These are phyloP conservation scores for Diaporthe aspalathi DNA, from an alignment of 2,329 filamentous ascomycete species.

Conservation along the genomic window DNA sequence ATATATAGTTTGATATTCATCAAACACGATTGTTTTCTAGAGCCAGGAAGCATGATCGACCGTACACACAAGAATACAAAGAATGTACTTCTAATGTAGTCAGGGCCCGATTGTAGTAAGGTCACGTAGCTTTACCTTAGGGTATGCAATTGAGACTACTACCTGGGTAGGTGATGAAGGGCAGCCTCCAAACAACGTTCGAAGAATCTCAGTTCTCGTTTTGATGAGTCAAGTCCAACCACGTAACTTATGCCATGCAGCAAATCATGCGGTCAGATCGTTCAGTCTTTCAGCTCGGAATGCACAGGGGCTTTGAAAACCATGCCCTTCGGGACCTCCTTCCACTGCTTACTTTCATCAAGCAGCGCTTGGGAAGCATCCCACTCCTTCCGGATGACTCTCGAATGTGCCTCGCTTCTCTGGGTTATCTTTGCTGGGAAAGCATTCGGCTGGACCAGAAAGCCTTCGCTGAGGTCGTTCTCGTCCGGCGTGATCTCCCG, in stretches of 20 bases:
- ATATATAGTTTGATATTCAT: neutral
- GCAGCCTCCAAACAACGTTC: neutral
- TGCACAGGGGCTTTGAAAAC: neutral
- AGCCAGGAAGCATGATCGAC: no score
- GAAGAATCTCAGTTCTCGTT: neutral
- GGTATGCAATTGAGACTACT: neutral
- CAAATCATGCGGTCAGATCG: neutral
- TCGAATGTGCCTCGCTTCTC: slow-evolving; percentile 26
- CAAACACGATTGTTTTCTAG: neutral
- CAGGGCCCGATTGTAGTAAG: neutral
- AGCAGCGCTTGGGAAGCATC: slow-evolving; percentile 32
- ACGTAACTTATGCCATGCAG: neutral
- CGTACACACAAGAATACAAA: no score
- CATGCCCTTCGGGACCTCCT: slow-evolving; percentile 35
- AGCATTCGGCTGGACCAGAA: slow-evolving; percentile 29
- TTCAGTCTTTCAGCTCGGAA: slow-evolving; percentile 13
- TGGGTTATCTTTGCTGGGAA: slow-evolving; percentile 33
- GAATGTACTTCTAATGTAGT: neutral
- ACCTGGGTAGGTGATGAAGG: no score
- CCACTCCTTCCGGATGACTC: slow-evolving; percentile 23
- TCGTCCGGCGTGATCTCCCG: slow-evolving; percentile 26
- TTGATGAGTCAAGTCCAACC: neutral
- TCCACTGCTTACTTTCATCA: slow-evolving; percentile 36
- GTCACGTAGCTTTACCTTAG: neutral
- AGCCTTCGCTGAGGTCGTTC: slow-evolving; percentile 17